phyloP scores from a whole-genome alignment of 441 rosid genomes.

The Euphorbia corollata region DNA sequence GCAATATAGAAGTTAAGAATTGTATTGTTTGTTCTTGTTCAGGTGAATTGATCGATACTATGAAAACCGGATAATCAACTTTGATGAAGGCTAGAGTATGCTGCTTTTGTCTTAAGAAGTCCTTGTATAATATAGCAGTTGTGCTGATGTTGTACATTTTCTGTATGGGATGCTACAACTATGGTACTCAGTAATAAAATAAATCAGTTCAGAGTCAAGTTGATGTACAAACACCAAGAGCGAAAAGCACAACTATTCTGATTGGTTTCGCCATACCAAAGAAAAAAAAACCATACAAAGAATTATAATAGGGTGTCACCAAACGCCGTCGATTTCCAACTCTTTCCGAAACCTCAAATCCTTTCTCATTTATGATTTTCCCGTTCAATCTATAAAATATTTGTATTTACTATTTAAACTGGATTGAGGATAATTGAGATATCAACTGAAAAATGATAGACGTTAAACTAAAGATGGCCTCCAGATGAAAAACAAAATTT shows the following conservation, averaged over 20 bases:
- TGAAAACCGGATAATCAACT: not conserved
- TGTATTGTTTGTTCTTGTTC: not conserved
- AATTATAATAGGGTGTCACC: too few relatives aligned
- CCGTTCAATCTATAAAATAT: too few relatives aligned
- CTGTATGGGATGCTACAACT: not conserved
- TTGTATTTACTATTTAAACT: too few relatives aligned
- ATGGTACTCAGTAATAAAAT: not conserved
- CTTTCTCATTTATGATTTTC: too few relatives aligned
- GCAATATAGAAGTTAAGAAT: not conserved
- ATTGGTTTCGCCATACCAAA: too few relatives aligned
- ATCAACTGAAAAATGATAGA: not conserved
- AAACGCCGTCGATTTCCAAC: too few relatives aligned
- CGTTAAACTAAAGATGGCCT: not conserved
- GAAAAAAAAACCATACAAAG: too few relatives aligned
- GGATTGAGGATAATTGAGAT: not conserved
- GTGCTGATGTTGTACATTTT: not conserved
- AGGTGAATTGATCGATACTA: conserved; percentile 4
- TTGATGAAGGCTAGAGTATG: not conserved
- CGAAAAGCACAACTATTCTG: too few relatives aligned
- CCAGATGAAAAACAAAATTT: too few relatives aligned
- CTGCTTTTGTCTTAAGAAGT: not conserved
- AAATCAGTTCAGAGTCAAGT: not conserved
- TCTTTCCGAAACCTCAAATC: too few relatives aligned
- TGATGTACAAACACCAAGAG: not conserved
- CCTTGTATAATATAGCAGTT: not conserved